A percentile compares a stretch with the other conserved stretches of the same genome.
These are phyloP conservation scores for Suillus alpinus DNA, from an alignment of 768 basidiomycete species.

Conservation along the genomic window DNA sequence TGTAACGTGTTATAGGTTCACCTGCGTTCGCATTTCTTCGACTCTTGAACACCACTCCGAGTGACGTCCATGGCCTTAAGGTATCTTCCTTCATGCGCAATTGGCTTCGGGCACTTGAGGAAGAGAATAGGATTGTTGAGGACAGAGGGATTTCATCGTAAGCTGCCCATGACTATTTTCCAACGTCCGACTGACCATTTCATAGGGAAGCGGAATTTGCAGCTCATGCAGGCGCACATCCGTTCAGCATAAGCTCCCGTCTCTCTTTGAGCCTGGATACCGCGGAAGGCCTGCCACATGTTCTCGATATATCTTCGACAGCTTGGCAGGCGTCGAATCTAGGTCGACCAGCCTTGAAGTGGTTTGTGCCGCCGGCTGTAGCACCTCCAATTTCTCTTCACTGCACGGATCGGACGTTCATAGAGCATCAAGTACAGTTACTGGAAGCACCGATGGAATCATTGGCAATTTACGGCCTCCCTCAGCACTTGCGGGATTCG, in stretches of 20 bases:
- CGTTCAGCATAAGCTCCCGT: constrained; percentile 1
- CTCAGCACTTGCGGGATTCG: constrained; percentile 62
- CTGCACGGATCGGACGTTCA: constrained; percentile 75
- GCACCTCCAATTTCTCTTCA: constrained; percentile 79
- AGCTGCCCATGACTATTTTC: constrained; percentile 8
- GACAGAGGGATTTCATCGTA: constrained; percentile 45
- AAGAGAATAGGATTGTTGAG: constrained; percentile 40
- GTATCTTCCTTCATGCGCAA: constrained; percentile 58
- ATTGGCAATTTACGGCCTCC: constrained; percentile 80
- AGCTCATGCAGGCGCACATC: not conserved
- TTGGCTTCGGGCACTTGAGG: constrained; percentile 45
- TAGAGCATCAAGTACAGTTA: constrained; percentile 61
- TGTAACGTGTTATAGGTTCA: constrained; percentile 39
- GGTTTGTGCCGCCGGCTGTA: constrained; percentile 81
- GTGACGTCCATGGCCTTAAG: constrained; percentile 64
- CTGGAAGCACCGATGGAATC: constrained; percentile 73
- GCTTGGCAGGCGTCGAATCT: constrained; percentile 78
- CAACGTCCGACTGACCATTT: not conserved
- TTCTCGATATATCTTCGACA: constrained; percentile 57
- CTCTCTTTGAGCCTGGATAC: constrained; percentile 25
- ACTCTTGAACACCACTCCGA: constrained; percentile 58
- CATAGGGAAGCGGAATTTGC: not conserved
- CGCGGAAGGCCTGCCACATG: constrained; percentile 46
- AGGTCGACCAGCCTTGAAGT: constrained; percentile 75
- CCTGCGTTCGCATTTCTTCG: constrained; percentile 74